A percentile compares a stretch with the other conserved stretches of the same genome.
These are phyloP conservation scores for Venturiaceae sp. DNA, from an alignment of 2,329 filamentous ascomycete genomes.

Conservation along the genomic window DNA sequence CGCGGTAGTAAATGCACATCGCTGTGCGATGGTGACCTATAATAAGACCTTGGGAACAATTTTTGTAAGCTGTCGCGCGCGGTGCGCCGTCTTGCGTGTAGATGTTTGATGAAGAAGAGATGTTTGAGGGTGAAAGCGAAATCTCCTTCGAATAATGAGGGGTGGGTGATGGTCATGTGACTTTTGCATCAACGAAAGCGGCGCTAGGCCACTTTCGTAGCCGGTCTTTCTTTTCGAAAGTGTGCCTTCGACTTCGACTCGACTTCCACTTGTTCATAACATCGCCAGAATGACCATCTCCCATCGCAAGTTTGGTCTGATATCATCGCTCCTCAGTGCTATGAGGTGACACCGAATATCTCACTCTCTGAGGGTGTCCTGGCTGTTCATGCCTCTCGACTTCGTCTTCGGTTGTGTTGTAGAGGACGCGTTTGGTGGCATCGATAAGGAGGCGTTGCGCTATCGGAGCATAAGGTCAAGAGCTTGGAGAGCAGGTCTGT, in stretches of 20 bases:
- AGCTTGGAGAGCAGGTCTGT: not conserved
- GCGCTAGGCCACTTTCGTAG: not conserved
- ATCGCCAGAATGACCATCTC: not conserved
- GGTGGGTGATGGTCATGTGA: not conserved
- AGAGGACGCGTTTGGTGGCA: not conserved
- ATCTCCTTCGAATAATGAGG: not conserved
- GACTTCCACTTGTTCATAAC: not conserved
- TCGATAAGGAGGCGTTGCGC: not conserved
- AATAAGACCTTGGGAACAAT: not conserved
- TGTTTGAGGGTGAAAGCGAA: not conserved
- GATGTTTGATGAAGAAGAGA: not conserved
- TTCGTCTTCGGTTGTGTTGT: not conserved
- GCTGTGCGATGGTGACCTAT: not conserved
- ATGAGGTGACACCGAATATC: not conserved
- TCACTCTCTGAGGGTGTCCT: not conserved
- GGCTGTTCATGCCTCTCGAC: not conserved
- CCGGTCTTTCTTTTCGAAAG: not conserved
- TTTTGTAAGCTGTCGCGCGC: not conserved
- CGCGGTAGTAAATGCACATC: not conserved
- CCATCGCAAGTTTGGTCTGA: not conserved
- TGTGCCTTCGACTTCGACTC: no score
- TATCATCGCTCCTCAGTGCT: not conserved
- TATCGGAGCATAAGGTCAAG: not conserved
- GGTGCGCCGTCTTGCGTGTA: not conserved
- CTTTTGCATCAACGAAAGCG: not conserved